These are phyloP conservation scores for Amylostereum areolatum DNA, from an alignment of 1,284 basidiomycete genomes.

Conservation along the genomic window DNA sequence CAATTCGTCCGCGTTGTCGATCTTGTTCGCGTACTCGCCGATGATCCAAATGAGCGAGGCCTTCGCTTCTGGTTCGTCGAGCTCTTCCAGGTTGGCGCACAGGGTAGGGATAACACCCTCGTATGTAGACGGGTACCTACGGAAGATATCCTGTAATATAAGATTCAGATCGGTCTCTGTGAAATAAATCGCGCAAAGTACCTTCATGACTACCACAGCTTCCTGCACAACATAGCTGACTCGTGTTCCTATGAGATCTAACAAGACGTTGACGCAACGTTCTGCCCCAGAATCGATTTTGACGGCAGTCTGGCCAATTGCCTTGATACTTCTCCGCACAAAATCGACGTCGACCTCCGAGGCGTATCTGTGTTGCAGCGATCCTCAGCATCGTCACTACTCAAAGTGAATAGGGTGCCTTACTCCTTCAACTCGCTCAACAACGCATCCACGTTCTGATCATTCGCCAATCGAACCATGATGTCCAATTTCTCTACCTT, in stretches of 20 bases:
- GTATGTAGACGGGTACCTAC: conserved; percentile 96
- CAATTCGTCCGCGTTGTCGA: conserved; percentile 93
- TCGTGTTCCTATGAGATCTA: conserved; percentile 88
- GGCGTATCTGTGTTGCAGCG: conserved; percentile 62
- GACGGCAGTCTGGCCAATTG: conserved; percentile 94
- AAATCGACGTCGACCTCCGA: conserved; percentile 99
- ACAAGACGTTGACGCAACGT: conserved; percentile 89
- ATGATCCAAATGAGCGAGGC: conserved; percentile 99
- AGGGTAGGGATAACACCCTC: conserved; percentile 95
- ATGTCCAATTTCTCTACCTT: conserved; percentile 98
- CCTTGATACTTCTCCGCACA: conserved; percentile 89
- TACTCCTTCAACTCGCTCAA: conserved; percentile 94
- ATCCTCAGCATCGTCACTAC: conserved; percentile 3
- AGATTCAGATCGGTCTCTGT: not conserved
- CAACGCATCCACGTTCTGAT: conserved; percentile 91
- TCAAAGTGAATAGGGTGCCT: conserved; percentile 19
- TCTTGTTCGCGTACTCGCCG: conserved; percentile 95
- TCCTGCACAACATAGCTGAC: conserved; percentile 98
- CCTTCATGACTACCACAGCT: conserved; percentile 98
- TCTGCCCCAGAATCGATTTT: conserved; percentile 93
- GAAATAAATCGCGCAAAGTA: conserved; percentile 21
- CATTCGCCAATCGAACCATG: conserved; percentile 91
- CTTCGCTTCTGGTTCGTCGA: conserved; percentile 98
- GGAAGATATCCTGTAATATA: conserved; percentile 81
- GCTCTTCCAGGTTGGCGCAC: conserved; percentile 91